Evolutionary conservation across 2,329 filamentous ascomycete species (phyloP), one percentile per base, ranked within the genome.

Genomic region (Fusarium sp.): DNA sequence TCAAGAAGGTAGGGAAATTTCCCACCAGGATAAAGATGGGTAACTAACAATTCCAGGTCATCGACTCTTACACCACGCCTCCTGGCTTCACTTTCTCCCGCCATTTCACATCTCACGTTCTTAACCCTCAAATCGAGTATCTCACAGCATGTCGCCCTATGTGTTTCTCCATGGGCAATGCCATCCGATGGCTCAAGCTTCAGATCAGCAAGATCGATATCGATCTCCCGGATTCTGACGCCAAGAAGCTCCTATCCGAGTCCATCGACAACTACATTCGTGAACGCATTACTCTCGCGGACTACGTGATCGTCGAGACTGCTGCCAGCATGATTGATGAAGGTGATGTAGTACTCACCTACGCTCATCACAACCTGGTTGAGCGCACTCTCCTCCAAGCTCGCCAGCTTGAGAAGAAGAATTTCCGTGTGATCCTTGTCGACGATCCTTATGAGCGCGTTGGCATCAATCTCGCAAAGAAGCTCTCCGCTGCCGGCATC

Each of bases 161-260:
- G 82, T 97, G 93, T 72, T 96, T 97, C 81, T 94, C 93, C 67
- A 97, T 98, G 91, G 96, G 96, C 65, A 99, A 98, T 79, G 94
- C 94, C 37, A 97, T 99, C 77, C 90, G 96, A 57, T 95, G 94
- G 86, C 87, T 99, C 52, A 99, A 99, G 84, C 89, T 97, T 49
- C 90, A 94, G 76, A 95, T 99, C 77, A 92, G 93, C 75, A 94
- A 94, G 74, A 91, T 98, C 62, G 94, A 98, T 75, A 94, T 95
- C 42, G 92, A 94, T 73, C 88, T 91, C 3, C 90, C 93, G 30
- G 95, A 99, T 78, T 83, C 88, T 22, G 90, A 93, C 49, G 94
- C 94, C 27, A 98, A 97, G 82, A 87, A 90, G 60, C 84, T 90
- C 27, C 87, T 99, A 14, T 90, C 91, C 77, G 88, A 92, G 49